A percentile compares a stretch with the other conserved stretches of the same genome.
These are phyloP conservation scores for Esteya vermicola DNA, from an alignment of 2,329 filamentous ascomycete species.

Conservation along the genomic window DNA sequence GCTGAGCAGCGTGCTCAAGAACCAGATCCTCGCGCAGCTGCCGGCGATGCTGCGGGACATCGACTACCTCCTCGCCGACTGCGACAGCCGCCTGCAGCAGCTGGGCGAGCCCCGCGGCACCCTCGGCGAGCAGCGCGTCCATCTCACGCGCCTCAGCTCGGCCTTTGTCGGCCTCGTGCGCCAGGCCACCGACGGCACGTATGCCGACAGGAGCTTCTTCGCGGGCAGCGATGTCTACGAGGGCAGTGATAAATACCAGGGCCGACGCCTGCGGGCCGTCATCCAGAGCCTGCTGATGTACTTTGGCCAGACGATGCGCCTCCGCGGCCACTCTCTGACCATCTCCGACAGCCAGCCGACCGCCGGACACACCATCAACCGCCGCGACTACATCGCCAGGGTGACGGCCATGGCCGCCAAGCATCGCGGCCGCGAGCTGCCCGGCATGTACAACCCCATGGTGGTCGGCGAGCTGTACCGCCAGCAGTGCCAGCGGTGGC, in stretches of 20 bases:
- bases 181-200: slow-evolving; percentile 15
- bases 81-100: not conserved
- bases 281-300: slow-evolving; percentile 33
- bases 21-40: slow-evolving; percentile 31
- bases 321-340: not conserved
- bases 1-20: slow-evolving; percentile 34
- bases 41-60: slow-evolving; percentile 30
- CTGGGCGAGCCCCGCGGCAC: slow-evolving; percentile 3
- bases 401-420: slow-evolving; percentile 15
- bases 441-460: slow-evolving; percentile 20
- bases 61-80: slow-evolving; percentile 10
- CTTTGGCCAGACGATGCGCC: slow-evolving; percentile 20
- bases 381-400: slow-evolving; percentile 10
- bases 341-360: not conserved
- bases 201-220: slow-evolving; percentile 13
- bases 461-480: slow-evolving; percentile 19
- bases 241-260: slow-evolving; percentile 20
- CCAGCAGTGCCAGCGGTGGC: slow-evolving; percentile 19
- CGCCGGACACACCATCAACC: slow-evolving; percentile 2
- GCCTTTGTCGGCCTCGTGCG: slow-evolving; percentile 13
- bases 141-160: slow-evolving; percentile 16
- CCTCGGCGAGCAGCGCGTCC: slow-evolving; percentile 12
- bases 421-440: slow-evolving; percentile 19
- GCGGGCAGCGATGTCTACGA: slow-evolving; percentile 6
- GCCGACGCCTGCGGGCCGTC: slow-evolving; percentile 35